A percentile compares a stretch with the other conserved stretches of the same genome.
Conservation (phyloP, 1,284 basidiomycete species). For the Trichosporon ovoides region DNA sequence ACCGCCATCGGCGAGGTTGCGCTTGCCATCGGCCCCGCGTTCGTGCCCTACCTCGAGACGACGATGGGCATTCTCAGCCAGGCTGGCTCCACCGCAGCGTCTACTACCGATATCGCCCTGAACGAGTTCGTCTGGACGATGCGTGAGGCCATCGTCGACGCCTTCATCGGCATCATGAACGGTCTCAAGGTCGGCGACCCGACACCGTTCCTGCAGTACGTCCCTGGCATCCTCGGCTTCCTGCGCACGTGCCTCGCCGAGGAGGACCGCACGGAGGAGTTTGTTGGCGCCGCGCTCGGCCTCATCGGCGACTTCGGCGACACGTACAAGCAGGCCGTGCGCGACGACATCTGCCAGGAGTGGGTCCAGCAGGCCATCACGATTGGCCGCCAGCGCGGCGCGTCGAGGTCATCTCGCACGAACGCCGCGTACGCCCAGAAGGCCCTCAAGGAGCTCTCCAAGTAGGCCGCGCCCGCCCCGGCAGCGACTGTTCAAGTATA, state of each 20-base stretch:
- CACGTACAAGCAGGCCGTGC: slow-evolving; percentile 71
- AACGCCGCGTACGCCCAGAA: slow-evolving; percentile 57
- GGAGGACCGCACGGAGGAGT: slow-evolving; percentile 68
- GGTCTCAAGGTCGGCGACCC: slow-evolving; percentile 76
- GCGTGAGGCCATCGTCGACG: slow-evolving; percentile 92
- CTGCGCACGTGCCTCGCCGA: slow-evolving; percentile 74
- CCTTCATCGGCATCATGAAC: slow-evolving; percentile 90
- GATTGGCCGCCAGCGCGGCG: slow-evolving; percentile 52
- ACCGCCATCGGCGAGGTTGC: slow-evolving; percentile 97
- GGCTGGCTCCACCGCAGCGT: slow-evolving; percentile 77
- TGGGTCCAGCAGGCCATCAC: slow-evolving; percentile 80
- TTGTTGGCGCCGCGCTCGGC: slow-evolving; percentile 71
- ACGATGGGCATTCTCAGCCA: slow-evolving; percentile 89
- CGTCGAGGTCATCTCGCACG: slow-evolving; percentile 51
- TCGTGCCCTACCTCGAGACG: slow-evolving; percentile 83
- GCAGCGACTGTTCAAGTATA: neutral
- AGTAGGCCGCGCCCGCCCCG: slow-evolving; percentile 16
- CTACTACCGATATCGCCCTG: slow-evolving; percentile 55
- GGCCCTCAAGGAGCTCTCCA: slow-evolving; percentile 35
- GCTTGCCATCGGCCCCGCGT: slow-evolving; percentile 77
- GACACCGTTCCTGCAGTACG: slow-evolving; percentile 62
- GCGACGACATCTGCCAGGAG: slow-evolving; percentile 67
- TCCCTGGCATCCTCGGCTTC: slow-evolving; percentile 72
- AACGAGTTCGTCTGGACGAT: slow-evolving; percentile 82
- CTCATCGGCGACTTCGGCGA: slow-evolving; percentile 90